Percentiles rank a stretch among this genome's conserved stretches.
Evolutionary conservation across 225 moss, liverwort and hornwort genomes (phyloP).

Genomic region (Rhytidiadelphus loreus): DNA sequence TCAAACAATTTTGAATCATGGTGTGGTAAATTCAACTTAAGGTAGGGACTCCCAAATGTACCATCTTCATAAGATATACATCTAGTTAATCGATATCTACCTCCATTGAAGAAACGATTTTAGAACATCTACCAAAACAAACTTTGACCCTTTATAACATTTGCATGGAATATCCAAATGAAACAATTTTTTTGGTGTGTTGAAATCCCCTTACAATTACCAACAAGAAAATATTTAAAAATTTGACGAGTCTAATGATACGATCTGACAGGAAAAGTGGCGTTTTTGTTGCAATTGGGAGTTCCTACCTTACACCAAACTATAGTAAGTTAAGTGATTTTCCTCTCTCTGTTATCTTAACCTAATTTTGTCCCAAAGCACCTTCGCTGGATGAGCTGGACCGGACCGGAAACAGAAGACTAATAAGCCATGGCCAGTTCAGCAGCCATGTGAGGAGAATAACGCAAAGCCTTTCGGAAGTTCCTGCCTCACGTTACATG

Average conservation of each 20-base stretch:
- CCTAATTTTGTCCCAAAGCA: not conserved
- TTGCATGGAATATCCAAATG: not conserved
- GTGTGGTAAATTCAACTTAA: not conserved
- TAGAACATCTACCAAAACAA: not conserved
- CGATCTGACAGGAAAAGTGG: not conserved
- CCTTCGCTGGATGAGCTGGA: not conserved
- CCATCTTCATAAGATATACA: not conserved
- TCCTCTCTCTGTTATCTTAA: not conserved
- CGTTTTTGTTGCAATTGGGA: not conserved
- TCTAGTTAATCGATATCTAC: not conserved
- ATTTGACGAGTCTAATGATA: not conserved
- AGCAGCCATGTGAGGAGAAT: not conserved
- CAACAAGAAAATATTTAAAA: not conserved
- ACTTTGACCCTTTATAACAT: not conserved
- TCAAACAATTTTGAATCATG: fast-evolving
- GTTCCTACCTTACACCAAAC: not conserved
- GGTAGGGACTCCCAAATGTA: too few relatives aligned
- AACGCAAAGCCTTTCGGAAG: not conserved
- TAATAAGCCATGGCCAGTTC: not conserved
- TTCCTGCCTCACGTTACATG: not conserved
- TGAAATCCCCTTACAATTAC: too few relatives aligned
- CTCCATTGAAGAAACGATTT: too few relatives aligned
- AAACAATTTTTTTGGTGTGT: not conserved
- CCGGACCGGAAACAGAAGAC: not conserved
- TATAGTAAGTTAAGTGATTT: not conserved